A percentile compares a stretch with the other conserved stretches of the same genome.
Conservation (phyloP, 352 stramenopile species). For the Albugo laibachii region DNA sequence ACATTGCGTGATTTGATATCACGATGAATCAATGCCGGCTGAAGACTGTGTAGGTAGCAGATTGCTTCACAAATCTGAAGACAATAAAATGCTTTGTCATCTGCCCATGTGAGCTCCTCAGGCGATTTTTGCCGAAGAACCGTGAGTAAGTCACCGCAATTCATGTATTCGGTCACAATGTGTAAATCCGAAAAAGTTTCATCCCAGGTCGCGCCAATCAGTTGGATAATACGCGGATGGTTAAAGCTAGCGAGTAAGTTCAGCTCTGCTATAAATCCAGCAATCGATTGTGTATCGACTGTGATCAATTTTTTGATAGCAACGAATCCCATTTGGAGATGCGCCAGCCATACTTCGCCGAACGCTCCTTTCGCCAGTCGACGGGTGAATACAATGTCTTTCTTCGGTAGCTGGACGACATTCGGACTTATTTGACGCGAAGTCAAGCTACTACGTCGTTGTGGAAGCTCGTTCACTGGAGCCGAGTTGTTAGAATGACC, state of each 20-base stretch:
- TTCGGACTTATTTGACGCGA: slow-evolving; percentile 15
- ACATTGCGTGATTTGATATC: slow-evolving; percentile 87
- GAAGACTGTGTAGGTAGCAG: slow-evolving; percentile 73
- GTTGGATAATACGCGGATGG: slow-evolving; percentile 49
- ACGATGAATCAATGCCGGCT: slow-evolving; percentile 78
- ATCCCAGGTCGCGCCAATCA: slow-evolving; percentile 57
- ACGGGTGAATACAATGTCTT: slow-evolving; percentile 62
- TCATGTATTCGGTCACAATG: slow-evolving; percentile 72
- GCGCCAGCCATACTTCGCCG: slow-evolving; percentile 62
- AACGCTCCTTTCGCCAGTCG: slow-evolving; percentile 66
- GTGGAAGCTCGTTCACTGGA: neutral
- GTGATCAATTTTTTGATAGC: slow-evolving; percentile 66
- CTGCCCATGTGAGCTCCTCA: slow-evolving; percentile 28
- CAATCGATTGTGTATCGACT: slow-evolving; percentile 26
- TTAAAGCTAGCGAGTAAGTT: slow-evolving; percentile 57
- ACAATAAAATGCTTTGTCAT: slow-evolving; percentile 46
- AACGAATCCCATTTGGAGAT: slow-evolving; percentile 37
- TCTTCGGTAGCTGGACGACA: slow-evolving; percentile 28
- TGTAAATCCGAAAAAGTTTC: slow-evolving; percentile 41
- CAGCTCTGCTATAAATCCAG: slow-evolving; percentile 58
- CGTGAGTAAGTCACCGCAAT: slow-evolving; percentile 41
- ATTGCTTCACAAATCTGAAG: slow-evolving; percentile 67
- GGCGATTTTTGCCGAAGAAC: slow-evolving; percentile 25
- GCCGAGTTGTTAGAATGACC: neutral
- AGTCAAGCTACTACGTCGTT: slow-evolving; percentile 7